Percentiles rank a stretch among this genome's conserved stretches.
Evolutionary conservation across 345 rosid species (phyloP).

Genomic region (Firmiana major): DNA sequence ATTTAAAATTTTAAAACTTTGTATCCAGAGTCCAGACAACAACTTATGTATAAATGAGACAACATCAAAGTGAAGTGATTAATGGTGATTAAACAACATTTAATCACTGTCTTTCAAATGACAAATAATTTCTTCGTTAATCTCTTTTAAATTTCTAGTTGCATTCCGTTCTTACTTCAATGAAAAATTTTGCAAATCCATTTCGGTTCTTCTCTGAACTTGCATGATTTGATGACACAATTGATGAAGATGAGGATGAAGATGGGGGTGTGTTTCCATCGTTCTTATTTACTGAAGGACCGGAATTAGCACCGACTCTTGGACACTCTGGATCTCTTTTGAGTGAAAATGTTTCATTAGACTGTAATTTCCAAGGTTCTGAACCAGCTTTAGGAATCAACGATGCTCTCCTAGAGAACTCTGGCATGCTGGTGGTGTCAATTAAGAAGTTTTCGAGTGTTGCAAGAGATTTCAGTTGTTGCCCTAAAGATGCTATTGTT

Average conservation of each 20-base stretch:
- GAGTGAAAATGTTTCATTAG: slow-evolving; percentile 40
- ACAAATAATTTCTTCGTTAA: slow-evolving; percentile 1
- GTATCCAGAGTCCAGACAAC: background rate
- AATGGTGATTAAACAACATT: slow-evolving; percentile 32
- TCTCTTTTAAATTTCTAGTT: slow-evolving; percentile 53
- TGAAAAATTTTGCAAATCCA: slow-evolving; percentile 84
- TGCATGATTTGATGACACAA: slow-evolving; percentile 37
- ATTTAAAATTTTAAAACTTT: background rate
- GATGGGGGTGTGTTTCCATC: slow-evolving; percentile 33
- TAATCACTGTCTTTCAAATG: slow-evolving; percentile 25
- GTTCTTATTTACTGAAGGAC: slow-evolving; percentile 23
- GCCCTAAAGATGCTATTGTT: slow-evolving; percentile 78
- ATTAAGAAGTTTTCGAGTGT: slow-evolving; percentile 86
- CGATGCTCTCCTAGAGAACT: slow-evolving; percentile 31
- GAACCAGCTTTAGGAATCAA: slow-evolving; percentile 22
- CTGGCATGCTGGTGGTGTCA: slow-evolving; percentile 58
- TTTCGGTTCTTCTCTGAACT: slow-evolving; percentile 69
- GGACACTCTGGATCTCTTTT: slow-evolving; percentile 35
- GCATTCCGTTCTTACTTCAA: slow-evolving; percentile 77
- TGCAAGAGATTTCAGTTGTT: slow-evolving; percentile 84
- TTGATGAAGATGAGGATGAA: slow-evolving; percentile 37
- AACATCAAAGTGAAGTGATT: background rate
- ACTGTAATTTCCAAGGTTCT: slow-evolving; percentile 57
- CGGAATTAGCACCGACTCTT: slow-evolving; percentile 20
- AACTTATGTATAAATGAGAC: slow-evolving; percentile 13